Percentiles rank a stretch among this genome's conserved stretches.
These are phyloP conservation scores for Silene conica DNA, from an alignment of 148 eudicot species.

Conservation along the genomic window DNA sequence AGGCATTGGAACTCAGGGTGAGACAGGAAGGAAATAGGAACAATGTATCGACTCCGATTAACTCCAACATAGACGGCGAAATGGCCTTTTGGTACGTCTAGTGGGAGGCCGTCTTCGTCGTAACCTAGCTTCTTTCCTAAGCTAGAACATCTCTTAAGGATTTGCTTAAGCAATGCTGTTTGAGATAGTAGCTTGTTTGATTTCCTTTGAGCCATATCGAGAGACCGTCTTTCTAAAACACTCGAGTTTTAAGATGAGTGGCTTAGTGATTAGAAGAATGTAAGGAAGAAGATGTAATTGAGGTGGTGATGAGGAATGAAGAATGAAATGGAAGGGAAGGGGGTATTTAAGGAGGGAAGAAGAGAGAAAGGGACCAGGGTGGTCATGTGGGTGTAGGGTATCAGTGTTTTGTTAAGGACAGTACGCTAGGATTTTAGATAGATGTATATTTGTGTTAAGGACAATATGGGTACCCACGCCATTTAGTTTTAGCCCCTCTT, in stretches of 20 bases:
- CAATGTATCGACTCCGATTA: conserved; percentile 68
- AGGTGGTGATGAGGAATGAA: conserved; percentile 4
- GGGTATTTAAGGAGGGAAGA: conserved; percentile 47
- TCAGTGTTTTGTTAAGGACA: conserved; percentile 30
- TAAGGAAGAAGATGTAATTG: neutral
- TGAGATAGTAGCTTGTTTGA: conserved; percentile 54
- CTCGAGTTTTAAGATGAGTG: neutral
- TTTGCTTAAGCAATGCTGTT: conserved; percentile 63
- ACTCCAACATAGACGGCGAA: conserved; percentile 82
- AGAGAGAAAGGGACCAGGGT: conserved; percentile 19
- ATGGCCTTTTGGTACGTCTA: conserved; percentile 89
- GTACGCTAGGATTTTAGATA: conserved; percentile 32
- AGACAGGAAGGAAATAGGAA: conserved; percentile 64
- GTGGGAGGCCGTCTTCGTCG: conserved; percentile 49
- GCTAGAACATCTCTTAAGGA: conserved; percentile 75
- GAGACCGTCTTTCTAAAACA: neutral
- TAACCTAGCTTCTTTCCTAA: conserved; percentile 57
- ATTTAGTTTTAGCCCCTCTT: conserved; percentile 31
- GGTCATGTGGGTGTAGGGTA: conserved; percentile 35
- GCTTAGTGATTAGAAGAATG: neutral
- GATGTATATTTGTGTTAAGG: conserved; percentile 25
- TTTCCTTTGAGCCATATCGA: conserved; percentile 59
- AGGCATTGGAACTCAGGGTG: conserved; percentile 73
- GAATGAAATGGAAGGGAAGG: conserved; percentile 29
- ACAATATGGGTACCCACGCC: conserved; percentile 41